Conservation (phyloP, 148 eudicot species). For the Amaranthus cruentus region DNA sequence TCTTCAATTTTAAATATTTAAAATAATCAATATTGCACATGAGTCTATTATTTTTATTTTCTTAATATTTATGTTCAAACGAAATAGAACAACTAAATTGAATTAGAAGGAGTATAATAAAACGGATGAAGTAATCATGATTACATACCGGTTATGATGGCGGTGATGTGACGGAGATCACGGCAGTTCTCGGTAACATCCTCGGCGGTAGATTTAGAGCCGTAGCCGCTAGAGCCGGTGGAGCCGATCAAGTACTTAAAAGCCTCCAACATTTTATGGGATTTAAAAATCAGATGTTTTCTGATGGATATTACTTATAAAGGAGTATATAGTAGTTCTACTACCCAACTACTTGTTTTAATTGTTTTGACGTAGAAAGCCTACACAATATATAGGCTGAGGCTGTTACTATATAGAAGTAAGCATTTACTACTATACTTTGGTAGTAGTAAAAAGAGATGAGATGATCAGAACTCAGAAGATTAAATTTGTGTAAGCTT, state of each 20-base stretch:
- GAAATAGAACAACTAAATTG: too few species aligned
- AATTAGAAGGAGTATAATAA: too few species aligned
- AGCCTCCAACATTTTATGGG: slow-evolving; percentile 49
- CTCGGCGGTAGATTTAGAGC: slow-evolving; percentile 85
- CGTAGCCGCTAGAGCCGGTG: slow-evolving; percentile 72
- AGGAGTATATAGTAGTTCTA: neutral
- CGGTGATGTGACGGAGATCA: slow-evolving; percentile 53
- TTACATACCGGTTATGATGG: slow-evolving; percentile 77
- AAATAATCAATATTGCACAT: too few species aligned
- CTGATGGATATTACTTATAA: too few species aligned
- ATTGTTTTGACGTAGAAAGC: neutral
- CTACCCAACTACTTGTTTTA: slow-evolving; percentile 3
- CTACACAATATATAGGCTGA: neutral
- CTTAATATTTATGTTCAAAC: too few species aligned
- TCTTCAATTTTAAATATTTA: too few species aligned
- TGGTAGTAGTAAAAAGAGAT: too few species aligned
- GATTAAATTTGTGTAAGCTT: too few species aligned
- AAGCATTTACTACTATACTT: neutral
- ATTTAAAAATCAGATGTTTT: too few species aligned
- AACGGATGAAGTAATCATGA: neutral
- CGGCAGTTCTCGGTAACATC: slow-evolving; percentile 52
- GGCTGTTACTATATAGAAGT: neutral
- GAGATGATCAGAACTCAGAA: too few species aligned
- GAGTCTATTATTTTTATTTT: too few species aligned
- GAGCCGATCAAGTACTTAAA: slow-evolving; percentile 69